These are phyloP conservation scores for Lactifluus hygrophoroides DNA, from an alignment of 768 basidiomycete species.

Conservation along the genomic window DNA sequence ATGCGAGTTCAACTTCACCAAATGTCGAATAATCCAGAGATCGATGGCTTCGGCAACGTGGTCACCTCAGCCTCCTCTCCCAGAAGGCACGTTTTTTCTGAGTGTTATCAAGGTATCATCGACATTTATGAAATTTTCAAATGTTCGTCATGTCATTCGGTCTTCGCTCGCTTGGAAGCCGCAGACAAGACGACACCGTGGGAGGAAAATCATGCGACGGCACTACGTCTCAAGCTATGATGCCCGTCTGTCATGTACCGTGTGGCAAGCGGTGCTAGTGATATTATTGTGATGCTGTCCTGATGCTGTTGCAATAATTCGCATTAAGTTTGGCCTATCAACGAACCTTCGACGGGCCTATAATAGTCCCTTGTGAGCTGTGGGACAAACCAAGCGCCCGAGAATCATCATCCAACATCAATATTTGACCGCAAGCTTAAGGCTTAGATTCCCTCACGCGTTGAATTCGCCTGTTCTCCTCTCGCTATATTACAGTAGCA, in stretches of 20 bases:
- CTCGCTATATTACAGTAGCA: not conserved
- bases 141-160: not conserved
- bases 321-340: not conserved
- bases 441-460: not conserved
- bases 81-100: not conserved
- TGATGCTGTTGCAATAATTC: too few relatives aligned
- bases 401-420: not conserved
- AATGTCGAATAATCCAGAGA: not conserved
- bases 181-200: not conserved
- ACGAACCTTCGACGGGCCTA: not conserved
- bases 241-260: too few relatives aligned
- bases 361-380: not conserved
- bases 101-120: not conserved
- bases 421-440: not conserved
- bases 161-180: not conserved
- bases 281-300: too few relatives aligned
- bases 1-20: not conserved
- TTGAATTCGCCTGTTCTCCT: not conserved
- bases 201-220: not conserved
- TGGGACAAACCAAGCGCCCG: not conserved
- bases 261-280: not conserved
- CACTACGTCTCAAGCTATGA: not conserved
- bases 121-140: too few relatives aligned
- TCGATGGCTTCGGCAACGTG: constrained; percentile 15
- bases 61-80: not conserved